Evolutionary conservation across 805 yeast genomes (phyloP), one percentile per base, ranked within the genome.

Genomic region (Candida piceae): DNA sequence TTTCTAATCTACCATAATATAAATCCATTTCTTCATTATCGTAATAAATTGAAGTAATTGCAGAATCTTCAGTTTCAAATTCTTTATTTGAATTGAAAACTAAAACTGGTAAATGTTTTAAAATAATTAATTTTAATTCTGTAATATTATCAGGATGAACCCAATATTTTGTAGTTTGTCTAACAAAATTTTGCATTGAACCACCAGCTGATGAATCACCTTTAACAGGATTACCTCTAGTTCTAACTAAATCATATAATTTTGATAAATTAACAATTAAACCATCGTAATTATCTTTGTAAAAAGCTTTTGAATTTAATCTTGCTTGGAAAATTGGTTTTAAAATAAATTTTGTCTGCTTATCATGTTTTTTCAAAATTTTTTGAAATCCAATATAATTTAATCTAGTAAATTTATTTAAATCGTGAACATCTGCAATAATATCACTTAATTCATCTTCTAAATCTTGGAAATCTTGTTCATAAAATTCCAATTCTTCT

Each of bases 151-250:
- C 97, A 3, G 97, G 96, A 57, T 93, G 98, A 22, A 93, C 97
- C 99, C 99, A 93, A 65, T 93, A 93, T 59, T 93, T 93, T 7
- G 98, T 93, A 16, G 98, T 93, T 65, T 93, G 98, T 64, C 98
- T 83, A 31, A 93, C 97, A 55, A 93, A 93, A 67, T 93, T 93
- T 63, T 93, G 98, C 70, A 89, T 97, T 29, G 83, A 74, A 30
- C 98, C 98, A 55, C 98, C 98, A n/a, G 98, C 97, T 5, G 97
- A 60, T 4, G 96, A 80, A 64, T 93, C 98, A 46, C 97, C 97
- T 53, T 78, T 74, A 27, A 87, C 85, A 11, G 98, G 97, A 57
- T 87, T 84, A 51, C 98, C 98, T 50, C 96, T 76, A 1, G 97
- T 93, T 60, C 97, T 78, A 20, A 93, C 97, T 44, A 90, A 65